Evolutionary conservation across 345 rosid genomes (phyloP), one percentile per base, ranked within the genome.

Genomic region (Barbarea vulgaris): DNA sequence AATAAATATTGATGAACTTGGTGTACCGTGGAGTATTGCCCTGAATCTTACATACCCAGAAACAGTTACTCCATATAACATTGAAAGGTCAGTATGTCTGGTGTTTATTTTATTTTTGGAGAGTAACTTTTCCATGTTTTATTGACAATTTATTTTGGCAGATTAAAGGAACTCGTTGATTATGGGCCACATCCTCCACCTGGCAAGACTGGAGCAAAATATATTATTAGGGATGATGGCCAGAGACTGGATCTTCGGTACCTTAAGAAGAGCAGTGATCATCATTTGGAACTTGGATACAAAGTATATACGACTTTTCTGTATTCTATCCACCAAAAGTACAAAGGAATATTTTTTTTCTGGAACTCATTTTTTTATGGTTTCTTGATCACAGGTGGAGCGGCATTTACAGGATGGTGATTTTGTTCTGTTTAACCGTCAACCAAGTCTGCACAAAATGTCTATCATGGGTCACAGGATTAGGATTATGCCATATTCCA

Each of bases 391-490:
- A 70, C 87, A 92, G 97, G 99, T 94, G 82, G 98, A 94, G 83
- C 84, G 99, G 68, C 99, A 94, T 76, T 84, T 94, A 62, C 84
- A 80, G 61, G 99, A 94, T 76, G 99, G 97, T 57, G 97, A 94
- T 73, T 92, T 87, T 72, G 90, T 94, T 73, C 90, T 94, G 67
- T 91, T 94, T 60, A 94, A 94, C 69, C 97, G 99, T 50, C 97
- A 94, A 72, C 99, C 99, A 52, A 94, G 99, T 87, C 90, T 94
- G 67, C 99, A 91, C 76, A 94, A 94, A 76, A 94, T 92, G 99
- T 94, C 99, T 36, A 94, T 94, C 55, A 91, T 94, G 97, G 99
- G 99, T 60, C 99, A 94, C 66, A 84, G 88, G 75, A 94, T 94
- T 80, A 86, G 90, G 87, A 90, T 94, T 74, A 94, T 94, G 97